A percentile compares a stretch with the other conserved stretches of the same genome.
Conservation (phyloP, 768 basidiomycete species). For the Botryobasidium botryosum region DNA sequence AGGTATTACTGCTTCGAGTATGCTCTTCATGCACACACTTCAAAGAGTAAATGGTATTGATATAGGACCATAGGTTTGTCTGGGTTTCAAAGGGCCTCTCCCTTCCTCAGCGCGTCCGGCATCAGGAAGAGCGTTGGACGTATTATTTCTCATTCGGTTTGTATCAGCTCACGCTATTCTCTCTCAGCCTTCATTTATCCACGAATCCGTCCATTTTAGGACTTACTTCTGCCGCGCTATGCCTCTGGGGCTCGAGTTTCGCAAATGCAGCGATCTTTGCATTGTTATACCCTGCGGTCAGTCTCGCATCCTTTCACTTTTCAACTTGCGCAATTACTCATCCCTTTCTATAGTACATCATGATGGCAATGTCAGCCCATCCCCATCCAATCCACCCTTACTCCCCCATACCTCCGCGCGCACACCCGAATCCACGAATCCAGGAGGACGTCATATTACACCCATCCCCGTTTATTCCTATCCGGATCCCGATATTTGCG, state of each 20-base stretch:
- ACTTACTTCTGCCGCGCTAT: constrained; percentile 34
- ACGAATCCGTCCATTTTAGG: neutral
- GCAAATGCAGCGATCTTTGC: constrained; percentile 76
- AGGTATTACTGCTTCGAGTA: constrained; percentile 90
- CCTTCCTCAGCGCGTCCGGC: constrained; percentile 45
- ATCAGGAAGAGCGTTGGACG: constrained; percentile 78
- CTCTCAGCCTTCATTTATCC: neutral
- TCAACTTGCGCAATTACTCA: too few relatives aligned
- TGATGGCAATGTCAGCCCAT: too few relatives aligned
- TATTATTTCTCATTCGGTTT: constrained; percentile 74
- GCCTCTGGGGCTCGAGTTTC: constrained; percentile 53
- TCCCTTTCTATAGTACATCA: too few relatives aligned
- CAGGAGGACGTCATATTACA: too few relatives aligned
- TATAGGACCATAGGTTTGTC: constrained; percentile 45
- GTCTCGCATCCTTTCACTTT: constrained; percentile 18
- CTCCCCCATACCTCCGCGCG: too few relatives aligned
- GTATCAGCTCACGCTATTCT: constrained; percentile 11
- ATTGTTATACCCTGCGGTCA: constrained; percentile 59
- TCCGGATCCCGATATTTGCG: too few relatives aligned
- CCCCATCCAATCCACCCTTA: too few relatives aligned
- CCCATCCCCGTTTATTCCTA: too few relatives aligned
- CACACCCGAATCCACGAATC: too few relatives aligned
- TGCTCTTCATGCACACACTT: constrained; percentile 13
- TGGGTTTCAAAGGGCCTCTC: constrained; percentile 64
- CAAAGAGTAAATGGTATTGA: constrained; percentile 12